A percentile compares a stretch with the other conserved stretches of the same genome.
phyloP scores from a whole-genome alignment of 768 basidiomycete species.

The Glaciozyma martinii region DNA sequence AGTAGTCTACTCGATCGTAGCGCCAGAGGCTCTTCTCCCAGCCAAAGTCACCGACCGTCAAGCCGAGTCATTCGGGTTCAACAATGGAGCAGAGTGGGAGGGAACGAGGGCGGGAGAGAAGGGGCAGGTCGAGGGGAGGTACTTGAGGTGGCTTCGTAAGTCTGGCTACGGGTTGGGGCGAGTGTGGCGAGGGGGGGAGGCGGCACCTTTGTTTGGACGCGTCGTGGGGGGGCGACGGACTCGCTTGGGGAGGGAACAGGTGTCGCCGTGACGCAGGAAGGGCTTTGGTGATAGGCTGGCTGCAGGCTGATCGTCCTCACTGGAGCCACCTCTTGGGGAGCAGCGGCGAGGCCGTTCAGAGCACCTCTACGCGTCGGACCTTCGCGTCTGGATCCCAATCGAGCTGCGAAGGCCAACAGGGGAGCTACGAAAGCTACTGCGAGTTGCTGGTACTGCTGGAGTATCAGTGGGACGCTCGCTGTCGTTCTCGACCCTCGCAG shows the following conservation, averaged over 20 bases:
- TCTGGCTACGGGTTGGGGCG: background rate
- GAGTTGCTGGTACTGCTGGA: background rate
- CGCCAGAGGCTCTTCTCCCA: background rate
- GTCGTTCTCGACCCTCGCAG: background rate
- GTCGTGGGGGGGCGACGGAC: too few species aligned
- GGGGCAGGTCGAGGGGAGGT: background rate
- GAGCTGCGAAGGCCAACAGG: too few species aligned
- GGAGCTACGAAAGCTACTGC: too few species aligned
- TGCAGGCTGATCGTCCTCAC: too few species aligned
- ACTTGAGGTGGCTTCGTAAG: slow-evolving; percentile 3
- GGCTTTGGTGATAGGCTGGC: too few species aligned
- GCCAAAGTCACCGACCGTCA: background rate
- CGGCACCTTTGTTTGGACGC: background rate
- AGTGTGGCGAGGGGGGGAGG: background rate
- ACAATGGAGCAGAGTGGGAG: background rate
- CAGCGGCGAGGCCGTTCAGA: too few species aligned
- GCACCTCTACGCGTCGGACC: too few species aligned
- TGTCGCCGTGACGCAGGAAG: too few species aligned
- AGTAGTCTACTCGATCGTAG: background rate
- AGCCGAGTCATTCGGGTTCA: background rate
- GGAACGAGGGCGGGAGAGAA: background rate
- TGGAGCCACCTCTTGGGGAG: too few species aligned
- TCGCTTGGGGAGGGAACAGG: background rate
- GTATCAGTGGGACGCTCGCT: too few species aligned
- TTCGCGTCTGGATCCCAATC: too few species aligned